Evolutionary conservation across 768 basidiomycete species (phyloP), one percentile per base, ranked within the genome.

Genomic region (Pleurotus sapidus): DNA sequence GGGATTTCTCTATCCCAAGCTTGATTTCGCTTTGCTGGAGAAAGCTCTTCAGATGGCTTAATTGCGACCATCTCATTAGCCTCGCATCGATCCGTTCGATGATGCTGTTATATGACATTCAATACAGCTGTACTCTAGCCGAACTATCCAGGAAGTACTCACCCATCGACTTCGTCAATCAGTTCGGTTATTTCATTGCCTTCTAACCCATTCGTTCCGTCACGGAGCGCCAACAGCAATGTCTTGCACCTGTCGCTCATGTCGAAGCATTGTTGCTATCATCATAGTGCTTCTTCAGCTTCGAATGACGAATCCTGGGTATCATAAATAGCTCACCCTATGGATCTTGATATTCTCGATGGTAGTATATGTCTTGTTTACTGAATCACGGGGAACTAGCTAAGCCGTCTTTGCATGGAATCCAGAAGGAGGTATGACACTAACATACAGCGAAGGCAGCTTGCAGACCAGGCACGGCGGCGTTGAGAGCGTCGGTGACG

Each of bases 311-410:
- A 46, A 46, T 39, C 14, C 30, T 34, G 25, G n/a, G 18, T 39
- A n/a, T 34, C 46, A 24, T n/a, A 34, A 14, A 37, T 45, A 7
- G 60, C 68, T 37, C 51, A 77, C 76, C 56, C 67, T 65, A 62
- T 74, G 74, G 14, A 78, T 61, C 60, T 76, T 76, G 48, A 78
- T 67, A 57, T 74, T 72, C 58, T 74, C 64, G 25, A 74, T 64
- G 38, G 61, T 64, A 9, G 45, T 42, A 57, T 69, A 72, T 9
- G 70, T 69, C 20, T 64, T 49, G 23, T 60, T 65, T 27, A 72
- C 75, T 76, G 63, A 11, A 55, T 6, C 3, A 43, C 15, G 30
- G 39, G 47, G 47, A 5, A 50, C 42, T 42, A 48, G 56, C 27
- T 55, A 45, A 39, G 37, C 14, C 15, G 25, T 46, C 25, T n/a